Evolutionary conservation across 2,329 filamentous ascomycete genomes (phyloP).

Genomic region (Diplodia scrobiculata): DNA sequence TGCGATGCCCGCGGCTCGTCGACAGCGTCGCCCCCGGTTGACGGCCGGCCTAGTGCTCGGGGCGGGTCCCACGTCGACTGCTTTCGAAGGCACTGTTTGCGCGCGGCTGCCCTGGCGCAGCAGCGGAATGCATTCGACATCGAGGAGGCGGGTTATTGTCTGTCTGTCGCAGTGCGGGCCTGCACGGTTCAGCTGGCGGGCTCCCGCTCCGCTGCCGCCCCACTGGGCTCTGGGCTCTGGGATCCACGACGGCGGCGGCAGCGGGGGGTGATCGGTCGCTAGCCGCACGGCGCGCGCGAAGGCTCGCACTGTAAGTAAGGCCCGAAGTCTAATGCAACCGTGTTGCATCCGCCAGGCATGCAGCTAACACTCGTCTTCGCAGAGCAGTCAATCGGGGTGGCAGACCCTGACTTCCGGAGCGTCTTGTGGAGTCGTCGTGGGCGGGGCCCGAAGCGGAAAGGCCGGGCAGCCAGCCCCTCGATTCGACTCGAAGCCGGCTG

Average conservation of each 20-base stretch:
- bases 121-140: neutral
- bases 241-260: neutral
- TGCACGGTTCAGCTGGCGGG: neutral
- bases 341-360: neutral
- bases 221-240: neutral
- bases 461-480: neutral
- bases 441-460: conserved; percentile 6
- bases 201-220: conserved; percentile 14
- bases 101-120: too few species aligned
- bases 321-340: conserved; percentile 10
- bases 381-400: too few species aligned
- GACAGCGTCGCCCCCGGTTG: conserved; percentile 15
- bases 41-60: neutral
- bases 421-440: too few species aligned
- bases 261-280: neutral
- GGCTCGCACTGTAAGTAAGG: conserved; percentile 1
- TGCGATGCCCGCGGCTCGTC: conserved; percentile 15
- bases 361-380: neutral
- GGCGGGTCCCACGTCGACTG: conserved; percentile 7
- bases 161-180: neutral
- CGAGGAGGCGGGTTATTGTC: neutral
- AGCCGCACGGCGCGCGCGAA: neutral
- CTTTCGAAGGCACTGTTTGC: too few species aligned
- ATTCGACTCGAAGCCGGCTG: neutral
- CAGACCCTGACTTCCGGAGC: too few species aligned